Percentiles rank a stretch among this genome's conserved stretches.
Conservation (phyloP, 257 asterid species). For the Solanum paucissectum region DNA sequence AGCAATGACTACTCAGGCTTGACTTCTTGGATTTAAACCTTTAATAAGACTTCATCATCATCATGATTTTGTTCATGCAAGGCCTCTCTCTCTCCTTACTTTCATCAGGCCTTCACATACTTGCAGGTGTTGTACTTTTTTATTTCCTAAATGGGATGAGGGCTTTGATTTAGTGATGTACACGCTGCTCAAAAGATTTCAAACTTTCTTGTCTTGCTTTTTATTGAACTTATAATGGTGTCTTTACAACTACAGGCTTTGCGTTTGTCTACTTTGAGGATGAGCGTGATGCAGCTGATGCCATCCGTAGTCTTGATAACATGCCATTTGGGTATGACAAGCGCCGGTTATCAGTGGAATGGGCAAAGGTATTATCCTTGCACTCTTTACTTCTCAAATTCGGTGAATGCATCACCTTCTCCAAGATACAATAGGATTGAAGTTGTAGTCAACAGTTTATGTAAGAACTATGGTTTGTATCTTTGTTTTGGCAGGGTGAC, state of each 20-base stretch:
- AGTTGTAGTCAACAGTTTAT: not conserved
- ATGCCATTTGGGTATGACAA: conserved; percentile 60
- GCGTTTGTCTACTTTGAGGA: conserved; percentile 89
- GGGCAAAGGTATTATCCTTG: conserved; percentile 62
- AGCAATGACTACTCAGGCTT: conserved; percentile 51
- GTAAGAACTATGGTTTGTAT: not conserved
- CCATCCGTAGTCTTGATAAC: conserved; percentile 57
- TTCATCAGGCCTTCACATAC: conserved; percentile 69
- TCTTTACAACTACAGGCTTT: conserved; percentile 40
- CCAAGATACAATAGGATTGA: not conserved
- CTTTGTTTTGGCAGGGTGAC: conserved; percentile 56
- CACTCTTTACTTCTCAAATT: not conserved
- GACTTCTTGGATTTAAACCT: conserved; percentile 45
- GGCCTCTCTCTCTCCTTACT: conserved; percentile 62
- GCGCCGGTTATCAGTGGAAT: conserved; percentile 70
- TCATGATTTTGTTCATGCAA: conserved; percentile 69
- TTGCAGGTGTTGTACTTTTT: conserved; percentile 85
- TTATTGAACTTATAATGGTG: conserved; percentile 8
- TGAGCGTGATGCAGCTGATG: conserved; percentile 89
- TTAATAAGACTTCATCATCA: conserved; percentile 46
- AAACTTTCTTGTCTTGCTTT: not conserved
- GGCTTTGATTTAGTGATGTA: conserved; percentile 25
- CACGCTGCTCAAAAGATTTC: conserved; percentile 7
- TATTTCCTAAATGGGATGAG: conserved; percentile 22
- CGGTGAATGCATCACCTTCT: not conserved